Evolutionary conservation across 1,284 basidiomycete species (phyloP).

Genomic region (Ceratobasidium sp.): DNA sequence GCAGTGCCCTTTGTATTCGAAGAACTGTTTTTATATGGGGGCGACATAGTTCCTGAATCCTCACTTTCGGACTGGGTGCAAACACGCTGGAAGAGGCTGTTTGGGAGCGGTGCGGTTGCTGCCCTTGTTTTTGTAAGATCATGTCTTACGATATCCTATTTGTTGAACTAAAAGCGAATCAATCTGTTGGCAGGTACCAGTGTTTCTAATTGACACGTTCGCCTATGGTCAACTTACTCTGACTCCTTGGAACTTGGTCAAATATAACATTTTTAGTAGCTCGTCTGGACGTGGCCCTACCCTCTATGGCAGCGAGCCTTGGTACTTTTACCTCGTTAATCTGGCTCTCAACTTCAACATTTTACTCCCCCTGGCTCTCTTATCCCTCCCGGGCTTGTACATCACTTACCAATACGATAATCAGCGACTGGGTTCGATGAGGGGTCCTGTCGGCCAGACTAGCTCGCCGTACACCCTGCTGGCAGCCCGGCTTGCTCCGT

Average conservation of each 20-base stretch:
- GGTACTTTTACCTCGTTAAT: conserved; percentile 84
- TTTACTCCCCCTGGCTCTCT: conserved; percentile 77
- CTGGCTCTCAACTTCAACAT: conserved; percentile 94
- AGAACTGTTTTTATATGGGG: conserved; percentile 82
- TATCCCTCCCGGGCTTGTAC: conserved; percentile 79
- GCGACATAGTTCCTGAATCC: conserved; percentile 68
- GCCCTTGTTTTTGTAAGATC: conserved; percentile 70
- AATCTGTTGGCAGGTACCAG: conserved; percentile 67
- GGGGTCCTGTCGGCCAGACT: conserved; percentile 64
- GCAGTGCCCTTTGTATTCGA: conserved; percentile 91
- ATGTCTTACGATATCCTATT: conserved; percentile 18
- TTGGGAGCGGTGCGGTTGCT: conserved; percentile 64
- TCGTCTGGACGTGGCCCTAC: conserved; percentile 76
- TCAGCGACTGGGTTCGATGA: conserved; percentile 75
- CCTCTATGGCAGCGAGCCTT: conserved; percentile 92
- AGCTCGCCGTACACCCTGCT: conserved; percentile 79
- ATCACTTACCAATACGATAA: conserved; percentile 79
- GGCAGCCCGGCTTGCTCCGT: conserved; percentile 75
- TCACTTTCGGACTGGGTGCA: conserved; percentile 63
- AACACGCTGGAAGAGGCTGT: conserved; percentile 67
- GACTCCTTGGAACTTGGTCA: conserved; percentile 92
- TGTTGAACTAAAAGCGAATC: conserved; percentile 13
- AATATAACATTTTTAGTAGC: conserved; percentile 90
- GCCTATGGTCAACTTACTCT: conserved; percentile 84
- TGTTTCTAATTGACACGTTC: conserved; percentile 81